Conservation (phyloP, 129 eudicot genomes). For the Pseudognaphalium luteoalbum region DNA sequence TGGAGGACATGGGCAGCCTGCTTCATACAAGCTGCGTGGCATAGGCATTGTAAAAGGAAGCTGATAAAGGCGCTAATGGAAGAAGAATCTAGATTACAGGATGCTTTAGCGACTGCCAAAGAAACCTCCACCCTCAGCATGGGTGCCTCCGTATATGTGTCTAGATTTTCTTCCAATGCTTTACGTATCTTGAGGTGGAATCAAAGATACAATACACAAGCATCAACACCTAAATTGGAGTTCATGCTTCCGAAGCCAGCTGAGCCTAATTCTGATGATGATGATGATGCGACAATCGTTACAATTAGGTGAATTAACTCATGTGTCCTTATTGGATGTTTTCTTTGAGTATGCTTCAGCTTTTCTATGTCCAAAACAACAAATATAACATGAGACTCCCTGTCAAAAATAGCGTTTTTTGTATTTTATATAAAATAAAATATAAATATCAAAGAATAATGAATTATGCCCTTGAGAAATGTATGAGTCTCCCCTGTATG, state of each 20-base stretch:
- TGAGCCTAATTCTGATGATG: conserved; percentile 56
- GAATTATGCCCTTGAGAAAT: too few species aligned
- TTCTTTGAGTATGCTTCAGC: background rate
- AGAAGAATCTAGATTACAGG: conserved; percentile 41
- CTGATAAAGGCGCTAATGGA: conserved; percentile 33
- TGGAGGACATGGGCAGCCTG: conserved; percentile 88
- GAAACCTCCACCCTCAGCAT: conserved; percentile 47
- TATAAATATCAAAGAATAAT: too few species aligned
- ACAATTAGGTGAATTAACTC: conserved; percentile 2
- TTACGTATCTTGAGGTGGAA: conserved; percentile 41
- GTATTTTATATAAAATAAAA: too few species aligned
- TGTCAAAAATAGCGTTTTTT: background rate
- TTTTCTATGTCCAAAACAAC: too few species aligned
- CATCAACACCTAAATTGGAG: conserved; percentile 21
- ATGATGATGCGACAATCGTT: conserved; percentile 11
- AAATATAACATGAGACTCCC: too few species aligned
- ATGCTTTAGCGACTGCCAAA: conserved; percentile 37
- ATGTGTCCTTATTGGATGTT: too few species aligned
- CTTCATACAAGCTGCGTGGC: conserved; percentile 75
- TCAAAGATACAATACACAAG: background rate
- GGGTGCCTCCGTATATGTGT: conserved; percentile 60
- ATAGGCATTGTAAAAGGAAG: conserved; percentile 42
- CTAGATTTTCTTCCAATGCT: conserved; percentile 60
- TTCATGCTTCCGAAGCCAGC: conserved; percentile 47
- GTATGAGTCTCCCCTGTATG: too few species aligned